Conservation (phyloP, 2,329 filamentous ascomycete species). For the Simplicillium aogashimaense region DNA sequence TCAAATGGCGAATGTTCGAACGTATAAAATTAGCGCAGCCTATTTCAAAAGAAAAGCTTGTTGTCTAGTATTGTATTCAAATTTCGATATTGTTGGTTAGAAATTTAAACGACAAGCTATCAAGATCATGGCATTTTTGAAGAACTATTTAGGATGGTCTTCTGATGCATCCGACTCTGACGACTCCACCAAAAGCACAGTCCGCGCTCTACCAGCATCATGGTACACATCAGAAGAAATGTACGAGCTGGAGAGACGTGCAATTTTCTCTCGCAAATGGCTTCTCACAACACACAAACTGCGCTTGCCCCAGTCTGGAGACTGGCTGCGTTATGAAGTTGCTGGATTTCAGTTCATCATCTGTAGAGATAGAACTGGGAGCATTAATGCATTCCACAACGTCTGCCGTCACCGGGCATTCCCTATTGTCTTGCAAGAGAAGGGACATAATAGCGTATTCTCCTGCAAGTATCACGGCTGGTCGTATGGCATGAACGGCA, state of each 20-base stretch:
- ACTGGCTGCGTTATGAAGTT: slow-evolving; percentile 40
- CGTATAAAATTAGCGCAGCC: no score
- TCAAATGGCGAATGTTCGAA: no score
- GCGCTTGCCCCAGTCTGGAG: slow-evolving; percentile 35
- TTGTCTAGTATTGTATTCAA: no score
- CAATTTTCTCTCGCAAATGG: slow-evolving; percentile 41
- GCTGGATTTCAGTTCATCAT: slow-evolving; percentile 43
- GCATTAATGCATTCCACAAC: slow-evolving; percentile 46
- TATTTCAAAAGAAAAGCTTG: no score
- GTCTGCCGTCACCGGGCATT: slow-evolving; percentile 50
- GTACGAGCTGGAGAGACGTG: slow-evolving; percentile 38
- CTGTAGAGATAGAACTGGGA: slow-evolving; percentile 31
- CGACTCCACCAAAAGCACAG: slow-evolving; percentile 1
- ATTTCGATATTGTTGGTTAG: no score
- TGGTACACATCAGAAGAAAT: slow-evolving; percentile 36
- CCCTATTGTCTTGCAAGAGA: slow-evolving; percentile 35
- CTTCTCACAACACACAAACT: slow-evolving; percentile 37
- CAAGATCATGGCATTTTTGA: no score
- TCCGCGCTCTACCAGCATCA: slow-evolving; percentile 27
- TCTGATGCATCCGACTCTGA: no score
- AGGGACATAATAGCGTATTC: slow-evolving; percentile 38
- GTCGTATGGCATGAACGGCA: slow-evolving; percentile 44
- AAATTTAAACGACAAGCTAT: no score
- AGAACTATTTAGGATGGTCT: no score
- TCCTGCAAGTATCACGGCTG: slow-evolving; percentile 50